These are phyloP conservation scores for Lentinula detonsa DNA, from an alignment of 768 basidiomycete genomes.

Conservation along the genomic window DNA sequence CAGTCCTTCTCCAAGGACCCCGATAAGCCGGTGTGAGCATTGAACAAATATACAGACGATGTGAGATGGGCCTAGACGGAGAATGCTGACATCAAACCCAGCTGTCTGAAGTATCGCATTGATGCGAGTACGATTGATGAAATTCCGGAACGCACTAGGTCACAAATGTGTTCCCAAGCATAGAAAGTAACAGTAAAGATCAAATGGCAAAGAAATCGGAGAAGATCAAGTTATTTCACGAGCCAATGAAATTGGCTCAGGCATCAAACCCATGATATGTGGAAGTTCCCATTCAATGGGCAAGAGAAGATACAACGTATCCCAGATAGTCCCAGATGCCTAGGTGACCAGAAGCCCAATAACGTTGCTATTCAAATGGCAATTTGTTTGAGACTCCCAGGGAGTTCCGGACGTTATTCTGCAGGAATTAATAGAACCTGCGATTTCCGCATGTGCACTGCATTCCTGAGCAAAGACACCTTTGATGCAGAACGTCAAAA, in stretches of 20 bases:
- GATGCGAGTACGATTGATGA: not conserved
- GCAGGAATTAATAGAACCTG: conserved; percentile 2
- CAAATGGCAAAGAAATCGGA: not conserved
- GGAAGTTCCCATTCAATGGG: conserved; percentile 2
- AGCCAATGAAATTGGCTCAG: not conserved
- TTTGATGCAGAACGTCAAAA: not conserved
- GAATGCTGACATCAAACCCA: not conserved
- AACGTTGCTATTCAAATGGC: not conserved
- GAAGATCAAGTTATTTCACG: conserved; percentile 4
- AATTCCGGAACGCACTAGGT: not conserved
- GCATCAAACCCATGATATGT: not conserved
- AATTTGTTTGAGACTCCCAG: not conserved
- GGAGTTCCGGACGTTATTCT: not conserved
- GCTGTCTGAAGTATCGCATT: not conserved
- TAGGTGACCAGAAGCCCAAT: not conserved
- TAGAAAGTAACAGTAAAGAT: conserved; percentile 3
- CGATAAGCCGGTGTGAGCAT: not conserved
- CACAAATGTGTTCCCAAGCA: not conserved
- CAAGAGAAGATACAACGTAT: not conserved
- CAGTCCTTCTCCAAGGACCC: not conserved
- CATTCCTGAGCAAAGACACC: conserved; percentile 6
- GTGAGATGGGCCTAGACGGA: not conserved
- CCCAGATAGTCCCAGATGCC: not conserved
- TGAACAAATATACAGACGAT: not conserved
- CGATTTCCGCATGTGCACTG: conserved; percentile 8